Evolutionary conservation across 1,139 yeast genomes (phyloP), one percentile per base, ranked within the genome.

Genomic region (Debaryomyces robertsiae): DNA sequence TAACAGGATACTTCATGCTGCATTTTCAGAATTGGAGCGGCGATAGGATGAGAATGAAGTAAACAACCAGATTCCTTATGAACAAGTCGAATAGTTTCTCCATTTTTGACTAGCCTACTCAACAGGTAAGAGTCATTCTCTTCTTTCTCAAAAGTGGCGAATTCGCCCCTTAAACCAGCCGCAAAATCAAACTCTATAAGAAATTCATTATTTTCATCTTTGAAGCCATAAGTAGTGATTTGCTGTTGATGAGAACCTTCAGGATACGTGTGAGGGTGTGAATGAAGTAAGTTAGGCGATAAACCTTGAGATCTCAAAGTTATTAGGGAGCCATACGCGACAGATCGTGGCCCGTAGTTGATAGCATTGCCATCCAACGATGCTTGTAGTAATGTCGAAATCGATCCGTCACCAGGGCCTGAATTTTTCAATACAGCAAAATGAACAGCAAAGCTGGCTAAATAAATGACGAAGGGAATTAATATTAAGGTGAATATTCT

Each of bases 401-500:
- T 79, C 3, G 89, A 78, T 0, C 88, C 84, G 55, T 84, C 86
- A 15, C 91, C 95, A 0, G 87, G 74, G 7, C 94, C 98, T 3
- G 95, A 80, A 53, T 81, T 82, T 56, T 76, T 81, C 43, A 93
- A 74, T 24, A 91, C 69, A 14, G 71, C 52, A 54, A 93, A 93
- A 62, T 93, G 99, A 36, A 86, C 69, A 61, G 83, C 86, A 72
- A 93, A 93, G 52, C 84, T 78, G 10, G 75, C 54, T 50, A 84
- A 61, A 56, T 91, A 93, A 15, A 93, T 77, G 24, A 75, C 32
- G 35, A 79, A 57, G 2, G 99, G 99, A n/a, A 90, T 65, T 0
- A 85, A 33, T 27, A 93, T 89, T 55, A 94, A 69, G 11, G 81
- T 63, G 2, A 75, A 40, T n/a, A 84, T 73, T 53, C 98, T 75